Percentiles rank a stretch among this genome's conserved stretches.
Evolutionary conservation across 352 stramenopile genomes (phyloP).

Genomic region (Globisporangium irregulare): DNA sequence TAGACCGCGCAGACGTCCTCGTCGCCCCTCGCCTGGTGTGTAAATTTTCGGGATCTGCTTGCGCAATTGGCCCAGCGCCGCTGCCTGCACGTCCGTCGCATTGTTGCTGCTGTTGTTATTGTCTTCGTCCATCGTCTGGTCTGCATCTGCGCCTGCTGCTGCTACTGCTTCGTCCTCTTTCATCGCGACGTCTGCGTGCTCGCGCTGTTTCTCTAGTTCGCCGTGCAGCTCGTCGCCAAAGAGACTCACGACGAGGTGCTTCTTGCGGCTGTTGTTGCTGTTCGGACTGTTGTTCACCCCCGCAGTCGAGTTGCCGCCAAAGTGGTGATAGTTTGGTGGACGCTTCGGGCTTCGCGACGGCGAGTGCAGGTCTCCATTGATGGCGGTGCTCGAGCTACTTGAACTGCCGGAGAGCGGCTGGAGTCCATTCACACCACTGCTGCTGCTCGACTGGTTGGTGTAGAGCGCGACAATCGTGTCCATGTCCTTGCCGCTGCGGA

Average conservation of each 20-base stretch:
- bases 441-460: constrained; percentile 9
- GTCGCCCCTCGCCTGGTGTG: constrained; percentile 55
- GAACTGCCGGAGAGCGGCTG: not conserved
- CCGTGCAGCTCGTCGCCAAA: constrained; percentile 73
- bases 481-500: constrained; percentile 73
- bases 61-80: constrained; percentile 9
- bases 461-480: constrained; percentile 34
- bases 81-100: not conserved
- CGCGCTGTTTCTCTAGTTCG: constrained; percentile 11
- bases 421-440: not conserved
- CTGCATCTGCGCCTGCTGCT: not conserved
- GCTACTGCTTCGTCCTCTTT: constrained; percentile 25
- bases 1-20: constrained; percentile 53
- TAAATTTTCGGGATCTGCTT: constrained; percentile 73
- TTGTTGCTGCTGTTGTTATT: constrained; percentile 6
- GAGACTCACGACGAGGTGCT: constrained; percentile 69
- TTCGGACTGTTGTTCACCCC: constrained; percentile 28
- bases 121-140: constrained; percentile 36
- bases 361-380: constrained; percentile 17
- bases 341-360: constrained; percentile 76
- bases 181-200: constrained; percentile 37
- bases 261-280: constrained; percentile 44
- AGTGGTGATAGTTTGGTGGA: constrained; percentile 78
- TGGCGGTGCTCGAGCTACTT: constrained; percentile 1
- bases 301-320: constrained; percentile 27